Percentiles rank a stretch among this genome's conserved stretches.
These are phyloP conservation scores for Collybiopsis luxurians DNA, from an alignment of 768 basidiomycete species.

Conservation along the genomic window DNA sequence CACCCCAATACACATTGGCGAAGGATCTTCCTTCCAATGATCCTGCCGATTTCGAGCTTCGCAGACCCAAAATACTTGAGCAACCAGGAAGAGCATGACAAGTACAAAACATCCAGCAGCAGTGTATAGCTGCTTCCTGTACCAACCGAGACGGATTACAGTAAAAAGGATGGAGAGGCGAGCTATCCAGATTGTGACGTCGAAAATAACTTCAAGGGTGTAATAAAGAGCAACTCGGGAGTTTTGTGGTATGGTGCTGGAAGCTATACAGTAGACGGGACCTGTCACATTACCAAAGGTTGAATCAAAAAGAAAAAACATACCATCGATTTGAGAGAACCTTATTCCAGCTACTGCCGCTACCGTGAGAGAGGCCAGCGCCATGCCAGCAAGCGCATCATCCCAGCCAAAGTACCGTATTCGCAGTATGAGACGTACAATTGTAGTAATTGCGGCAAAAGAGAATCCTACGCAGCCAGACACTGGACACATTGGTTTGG, in stretches of 20 bases:
- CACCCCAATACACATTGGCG: background rate
- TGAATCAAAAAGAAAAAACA: background rate
- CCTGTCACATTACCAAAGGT: background rate
- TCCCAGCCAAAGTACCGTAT: background rate
- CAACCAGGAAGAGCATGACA: background rate
- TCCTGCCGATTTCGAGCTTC: background rate
- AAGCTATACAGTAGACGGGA: background rate
- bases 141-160: constrained; percentile 1
- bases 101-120: background rate
- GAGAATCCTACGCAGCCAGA: background rate
- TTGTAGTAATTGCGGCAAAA: background rate
- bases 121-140: background rate
- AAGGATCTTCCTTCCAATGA: background rate
- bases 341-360: background rate
- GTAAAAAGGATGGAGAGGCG: background rate
- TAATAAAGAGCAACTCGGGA: constrained; percentile 5
- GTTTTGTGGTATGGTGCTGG: background rate
- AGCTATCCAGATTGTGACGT: background rate
- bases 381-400: background rate
- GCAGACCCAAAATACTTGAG: constrained; percentile 5
- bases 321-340: background rate
- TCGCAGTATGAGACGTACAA: background rate
- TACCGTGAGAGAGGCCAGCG: background rate
- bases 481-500: background rate
- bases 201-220: background rate